A percentile compares a stretch with the other conserved stretches of the same genome.
Evolutionary conservation across 129 eudicot genomes (phyloP).

Genomic region (Artemisia tridentata): DNA sequence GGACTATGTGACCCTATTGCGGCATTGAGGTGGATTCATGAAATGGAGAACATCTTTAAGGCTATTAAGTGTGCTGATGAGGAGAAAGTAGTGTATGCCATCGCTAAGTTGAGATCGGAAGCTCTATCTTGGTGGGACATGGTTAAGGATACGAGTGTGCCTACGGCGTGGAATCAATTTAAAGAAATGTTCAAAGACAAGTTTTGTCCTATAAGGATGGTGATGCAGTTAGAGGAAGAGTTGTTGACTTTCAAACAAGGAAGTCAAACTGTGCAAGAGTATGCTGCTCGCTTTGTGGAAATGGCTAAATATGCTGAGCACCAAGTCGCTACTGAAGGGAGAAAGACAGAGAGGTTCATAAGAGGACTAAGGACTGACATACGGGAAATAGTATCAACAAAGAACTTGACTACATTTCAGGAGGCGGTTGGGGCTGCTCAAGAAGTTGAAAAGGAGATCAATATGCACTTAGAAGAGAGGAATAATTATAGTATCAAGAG

Average conservation of each 20-base stretch:
- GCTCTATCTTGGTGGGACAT: slow-evolving; percentile 9
- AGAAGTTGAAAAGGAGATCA: not conserved
- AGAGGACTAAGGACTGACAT: not conserved
- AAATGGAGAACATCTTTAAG: slow-evolving; percentile 16
- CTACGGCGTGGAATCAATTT: slow-evolving; percentile 1
- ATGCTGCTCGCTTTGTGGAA: not conserved
- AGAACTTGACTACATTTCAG: too few relatives aligned
- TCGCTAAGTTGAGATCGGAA: not conserved
- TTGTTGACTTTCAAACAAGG: not conserved
- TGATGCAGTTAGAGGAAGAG: slow-evolving; percentile 12
- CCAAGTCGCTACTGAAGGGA: not conserved
- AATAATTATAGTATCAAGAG: not conserved
- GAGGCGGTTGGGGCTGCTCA: too few relatives aligned
- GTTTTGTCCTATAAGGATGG: slow-evolving; percentile 2
- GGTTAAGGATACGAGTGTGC: slow-evolving; percentile 8
- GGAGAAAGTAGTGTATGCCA: slow-evolving; percentile 6
- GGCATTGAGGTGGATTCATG: slow-evolving; percentile 6
- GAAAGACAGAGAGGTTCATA: not conserved
- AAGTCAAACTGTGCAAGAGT: not conserved
- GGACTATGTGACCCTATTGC: not conserved
- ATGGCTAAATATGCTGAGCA: not conserved
- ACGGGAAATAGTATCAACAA: not conserved
- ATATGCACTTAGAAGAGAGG: not conserved
- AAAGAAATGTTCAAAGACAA: not conserved
- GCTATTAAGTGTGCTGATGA: slow-evolving; percentile 11